Conservation (phyloP, 2,329 filamentous ascomycete species). For the Cylindrodendrum hubeiense region DNA sequence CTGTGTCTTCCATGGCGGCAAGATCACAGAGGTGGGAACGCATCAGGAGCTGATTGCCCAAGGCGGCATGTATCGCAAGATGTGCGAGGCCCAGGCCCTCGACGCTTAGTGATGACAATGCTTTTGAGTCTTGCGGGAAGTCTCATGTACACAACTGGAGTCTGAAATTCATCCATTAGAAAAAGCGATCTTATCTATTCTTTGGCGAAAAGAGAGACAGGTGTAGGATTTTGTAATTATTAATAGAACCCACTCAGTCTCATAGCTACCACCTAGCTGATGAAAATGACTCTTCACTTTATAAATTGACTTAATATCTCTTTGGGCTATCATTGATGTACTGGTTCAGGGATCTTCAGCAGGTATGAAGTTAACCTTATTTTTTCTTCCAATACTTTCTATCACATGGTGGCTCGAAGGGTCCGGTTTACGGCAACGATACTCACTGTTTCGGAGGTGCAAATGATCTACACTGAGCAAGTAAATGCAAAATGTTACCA, state of each 20-base stretch:
- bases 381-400: no score
- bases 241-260: background rate
- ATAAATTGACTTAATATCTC: background rate
- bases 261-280: background rate
- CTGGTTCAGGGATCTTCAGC: no score
- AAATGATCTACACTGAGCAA: background rate
- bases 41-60: slow-evolving; percentile 66
- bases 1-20: slow-evolving; percentile 70
- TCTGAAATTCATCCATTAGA: background rate
- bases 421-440: no score
- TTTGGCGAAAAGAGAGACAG: background rate
- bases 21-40: slow-evolving; percentile 68
- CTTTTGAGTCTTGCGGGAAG: background rate
- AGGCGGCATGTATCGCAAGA: slow-evolving; percentile 62
- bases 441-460: no score
- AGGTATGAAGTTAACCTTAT: no score
- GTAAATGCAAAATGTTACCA: background rate
- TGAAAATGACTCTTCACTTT: background rate
- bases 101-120: slow-evolving; percentile 36
- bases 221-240: background rate
- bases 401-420: no score
- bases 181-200: background rate
- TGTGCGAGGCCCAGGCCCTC: slow-evolving; percentile 58
- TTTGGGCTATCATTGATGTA: background rate
- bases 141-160: background rate